Percentiles rank a stretch among this genome's conserved stretches.
These are phyloP conservation scores for Backusella sp. DNA, from an alignment of 192 early-diverging fungal species.

Conservation along the genomic window DNA sequence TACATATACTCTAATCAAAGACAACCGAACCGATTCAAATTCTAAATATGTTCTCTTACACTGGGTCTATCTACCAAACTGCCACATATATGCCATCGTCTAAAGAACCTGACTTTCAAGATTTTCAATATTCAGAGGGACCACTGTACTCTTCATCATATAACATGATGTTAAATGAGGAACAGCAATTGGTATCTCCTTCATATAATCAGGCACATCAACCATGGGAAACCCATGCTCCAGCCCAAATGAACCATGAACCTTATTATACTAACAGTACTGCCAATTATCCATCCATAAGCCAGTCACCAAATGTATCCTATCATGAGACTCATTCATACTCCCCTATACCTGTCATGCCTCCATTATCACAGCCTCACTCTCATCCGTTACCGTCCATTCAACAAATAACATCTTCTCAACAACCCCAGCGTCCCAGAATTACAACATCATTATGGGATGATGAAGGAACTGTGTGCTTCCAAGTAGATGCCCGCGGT, in stretches of 20 bases:
- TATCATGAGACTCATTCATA: not conserved
- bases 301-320: not conserved
- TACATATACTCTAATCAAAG: not conserved
- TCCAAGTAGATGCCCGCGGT: slow-evolving; percentile 57
- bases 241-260: not conserved
- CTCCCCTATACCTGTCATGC: not conserved
- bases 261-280: not conserved
- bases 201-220: slow-evolving; percentile 10
- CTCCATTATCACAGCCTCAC: slow-evolving; percentile 6
- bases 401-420: slow-evolving; percentile 2
- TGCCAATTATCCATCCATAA: not conserved
- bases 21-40: not conserved
- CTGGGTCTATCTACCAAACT: slow-evolving; percentile 1
- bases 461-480: slow-evolving; percentile 58
- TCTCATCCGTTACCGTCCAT: not conserved
- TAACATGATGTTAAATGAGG: not conserved
- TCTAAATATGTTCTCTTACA: not conserved
- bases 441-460: slow-evolving; percentile 58
- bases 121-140: not conserved
- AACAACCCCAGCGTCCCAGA: slow-evolving; percentile 10
- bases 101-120: not conserved
- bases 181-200: not conserved
- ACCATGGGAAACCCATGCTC: not conserved
- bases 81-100: not conserved
- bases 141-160: not conserved